Evolutionary conservation across 345 rosid species (phyloP).

Genomic region (Linum trigynum): DNA sequence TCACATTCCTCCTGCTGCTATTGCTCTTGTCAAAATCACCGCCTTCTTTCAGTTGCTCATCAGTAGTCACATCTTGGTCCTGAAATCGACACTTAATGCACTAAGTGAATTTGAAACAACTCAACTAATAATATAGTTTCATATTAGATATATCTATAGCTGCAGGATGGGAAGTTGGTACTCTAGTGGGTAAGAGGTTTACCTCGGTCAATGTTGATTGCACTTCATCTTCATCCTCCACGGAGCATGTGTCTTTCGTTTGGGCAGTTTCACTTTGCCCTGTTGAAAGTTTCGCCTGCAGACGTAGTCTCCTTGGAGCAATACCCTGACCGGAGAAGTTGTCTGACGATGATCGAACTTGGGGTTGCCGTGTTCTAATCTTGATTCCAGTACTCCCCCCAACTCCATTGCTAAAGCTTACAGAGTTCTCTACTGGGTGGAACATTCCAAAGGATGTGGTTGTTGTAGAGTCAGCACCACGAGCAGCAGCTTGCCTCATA

Average conservation of each 20-base stretch:
- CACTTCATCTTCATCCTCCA: conserved; percentile 33
- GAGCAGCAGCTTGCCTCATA: conserved; percentile 29
- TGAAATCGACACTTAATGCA: conserved; percentile 15
- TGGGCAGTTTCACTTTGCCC: conserved; percentile 6
- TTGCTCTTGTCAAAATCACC: conserved; percentile 6
- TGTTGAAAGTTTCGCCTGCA: conserved; percentile 21
- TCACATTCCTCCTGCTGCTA: conserved; percentile 9
- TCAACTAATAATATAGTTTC: background rate
- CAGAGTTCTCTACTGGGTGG: conserved; percentile 27
- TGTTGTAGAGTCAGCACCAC: conserved; percentile 24
- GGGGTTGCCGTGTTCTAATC: conserved; percentile 38
- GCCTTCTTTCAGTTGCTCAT: conserved; percentile 12
- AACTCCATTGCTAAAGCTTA: conserved; percentile 17
- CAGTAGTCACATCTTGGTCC: conserved; percentile 18
- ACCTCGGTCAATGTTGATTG: conserved; percentile 41
- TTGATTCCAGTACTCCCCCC: conserved; percentile 38
- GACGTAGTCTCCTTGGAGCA: conserved; percentile 53
- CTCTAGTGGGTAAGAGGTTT: background rate
- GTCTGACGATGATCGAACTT: conserved; percentile 18
- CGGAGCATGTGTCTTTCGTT: conserved; percentile 14
- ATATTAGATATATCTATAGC: background rate
- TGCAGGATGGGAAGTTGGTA: background rate
- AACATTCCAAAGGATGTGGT: conserved; percentile 27
- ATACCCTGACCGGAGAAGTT: conserved; percentile 37
- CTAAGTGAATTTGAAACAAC: background rate